Conservation (phyloP, 1,284 basidiomycete species). For the Heterobasidion parviporum region DNA sequence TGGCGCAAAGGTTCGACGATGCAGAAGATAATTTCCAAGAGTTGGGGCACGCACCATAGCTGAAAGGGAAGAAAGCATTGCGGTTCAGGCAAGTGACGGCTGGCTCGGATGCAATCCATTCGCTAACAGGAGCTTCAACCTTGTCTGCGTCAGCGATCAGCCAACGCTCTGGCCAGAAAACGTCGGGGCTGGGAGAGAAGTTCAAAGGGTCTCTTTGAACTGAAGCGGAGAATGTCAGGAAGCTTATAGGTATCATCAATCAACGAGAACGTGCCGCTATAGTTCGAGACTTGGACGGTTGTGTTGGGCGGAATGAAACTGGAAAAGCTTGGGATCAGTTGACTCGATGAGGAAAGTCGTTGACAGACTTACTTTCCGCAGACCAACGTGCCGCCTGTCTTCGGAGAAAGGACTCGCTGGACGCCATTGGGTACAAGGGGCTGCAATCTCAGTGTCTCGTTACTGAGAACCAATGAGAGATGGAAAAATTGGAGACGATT, state of each 20-base stretch:
- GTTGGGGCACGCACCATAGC: constrained; percentile 14
- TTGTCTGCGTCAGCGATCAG: constrained; percentile 11
- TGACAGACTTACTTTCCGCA: constrained; percentile 18
- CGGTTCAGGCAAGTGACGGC: constrained; percentile 5
- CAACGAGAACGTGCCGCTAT: constrained; percentile 16
- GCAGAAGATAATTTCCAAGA: background rate
- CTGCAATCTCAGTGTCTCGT: constrained; percentile 47
- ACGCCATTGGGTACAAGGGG: constrained; percentile 44
- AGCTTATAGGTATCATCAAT: background rate
- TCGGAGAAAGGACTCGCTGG: constrained; percentile 31
- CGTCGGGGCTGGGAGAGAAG: constrained; percentile 19
- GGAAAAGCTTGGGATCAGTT: background rate
- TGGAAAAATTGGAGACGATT: background rate
- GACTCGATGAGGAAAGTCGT: background rate
- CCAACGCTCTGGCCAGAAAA: constrained; percentile 25
- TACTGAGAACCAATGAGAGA: constrained; percentile 27
- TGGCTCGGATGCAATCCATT: background rate
- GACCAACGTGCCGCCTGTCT: constrained; percentile 12
- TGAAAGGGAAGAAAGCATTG: constrained; percentile 23
- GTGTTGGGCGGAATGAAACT: background rate
- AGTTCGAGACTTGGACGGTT: constrained; percentile 4
- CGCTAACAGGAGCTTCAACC: background rate
- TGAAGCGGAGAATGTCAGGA: background rate
- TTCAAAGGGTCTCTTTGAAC: constrained; percentile 23
- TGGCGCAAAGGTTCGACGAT: background rate